Evolutionary conservation across 1,139 yeast species (phyloP).

Genomic region (Scheffersomyces illinoinensis): DNA sequence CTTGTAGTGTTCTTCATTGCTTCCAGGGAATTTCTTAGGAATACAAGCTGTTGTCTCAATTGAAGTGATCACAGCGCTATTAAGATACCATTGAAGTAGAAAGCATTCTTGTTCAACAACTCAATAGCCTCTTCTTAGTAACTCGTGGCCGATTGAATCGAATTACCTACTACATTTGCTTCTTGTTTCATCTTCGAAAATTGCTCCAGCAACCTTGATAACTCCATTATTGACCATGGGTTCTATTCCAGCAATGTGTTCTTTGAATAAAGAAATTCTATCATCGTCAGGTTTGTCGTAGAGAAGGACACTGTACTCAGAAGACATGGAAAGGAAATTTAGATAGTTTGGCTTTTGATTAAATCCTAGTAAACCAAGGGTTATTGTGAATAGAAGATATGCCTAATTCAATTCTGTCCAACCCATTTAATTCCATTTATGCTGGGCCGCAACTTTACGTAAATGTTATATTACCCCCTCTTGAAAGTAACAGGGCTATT

Average conservation of each 20-base stretch:
- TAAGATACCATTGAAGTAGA: conserved; percentile 63
- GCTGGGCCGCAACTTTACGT: not conserved
- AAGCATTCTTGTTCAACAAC: conserved; percentile 62
- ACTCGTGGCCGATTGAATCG: conserved; percentile 62
- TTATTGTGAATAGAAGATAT: not conserved
- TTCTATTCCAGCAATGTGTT: conserved; percentile 60
- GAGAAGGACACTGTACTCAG: conserved; percentile 69
- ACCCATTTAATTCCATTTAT: not conserved
- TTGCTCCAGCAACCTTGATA: conserved; percentile 66
- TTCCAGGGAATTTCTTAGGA: conserved; percentile 12
- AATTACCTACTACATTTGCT: conserved; percentile 72
- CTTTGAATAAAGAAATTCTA: conserved; percentile 54
- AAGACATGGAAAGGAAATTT: conserved; percentile 11
- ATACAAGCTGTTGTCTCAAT: conserved; percentile 19
- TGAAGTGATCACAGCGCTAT: conserved; percentile 61
- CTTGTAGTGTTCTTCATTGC: conserved; percentile 11
- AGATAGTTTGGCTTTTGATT: not conserved
- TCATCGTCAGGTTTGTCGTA: conserved; percentile 69
- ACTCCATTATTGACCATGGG: conserved; percentile 51
- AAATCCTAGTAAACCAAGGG: not conserved
- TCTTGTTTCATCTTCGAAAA: conserved; percentile 48
- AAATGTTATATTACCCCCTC: not conserved
- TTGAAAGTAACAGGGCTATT: not conserved
- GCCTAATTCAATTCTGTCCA: not conserved
- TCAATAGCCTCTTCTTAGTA: conserved; percentile 64